Conservation (phyloP, 305 asterid species). For the Solanum chacoense region DNA sequence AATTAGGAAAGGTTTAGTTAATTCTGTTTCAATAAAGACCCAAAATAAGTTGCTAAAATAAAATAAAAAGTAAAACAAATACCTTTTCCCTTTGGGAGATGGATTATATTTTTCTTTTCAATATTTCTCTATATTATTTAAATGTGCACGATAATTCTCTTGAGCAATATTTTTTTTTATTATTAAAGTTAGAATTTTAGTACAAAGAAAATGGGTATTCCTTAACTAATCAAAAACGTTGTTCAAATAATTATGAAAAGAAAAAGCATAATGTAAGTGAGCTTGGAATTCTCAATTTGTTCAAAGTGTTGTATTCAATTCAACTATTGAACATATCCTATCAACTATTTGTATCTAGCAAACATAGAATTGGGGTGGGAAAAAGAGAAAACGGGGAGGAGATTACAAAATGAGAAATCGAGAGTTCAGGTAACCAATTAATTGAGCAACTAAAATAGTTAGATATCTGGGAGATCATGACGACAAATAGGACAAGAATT, state of each 20-base stretch:
- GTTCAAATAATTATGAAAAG: background rate
- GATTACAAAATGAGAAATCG: background rate
- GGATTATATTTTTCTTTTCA: background rate
- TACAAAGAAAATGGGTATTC: background rate
- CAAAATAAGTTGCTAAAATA: background rate
- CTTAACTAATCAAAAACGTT: background rate
- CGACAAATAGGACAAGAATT: background rate
- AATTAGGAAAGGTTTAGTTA: background rate
- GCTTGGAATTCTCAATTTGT: background rate
- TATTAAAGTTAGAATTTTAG: background rate
- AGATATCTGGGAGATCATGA: background rate
- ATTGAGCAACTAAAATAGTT: background rate
- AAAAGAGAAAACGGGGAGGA: background rate
- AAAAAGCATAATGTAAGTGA: background rate
- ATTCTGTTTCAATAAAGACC: too few relatives aligned
- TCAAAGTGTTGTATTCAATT: background rate
- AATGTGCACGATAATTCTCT: background rate
- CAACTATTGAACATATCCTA: background rate
- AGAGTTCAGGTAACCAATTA: background rate
- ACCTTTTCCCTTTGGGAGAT: background rate
- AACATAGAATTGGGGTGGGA: background rate
- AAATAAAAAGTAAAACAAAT: background rate
- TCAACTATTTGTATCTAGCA: background rate
- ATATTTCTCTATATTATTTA: background rate
- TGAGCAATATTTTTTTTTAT: too few relatives aligned